Evolutionary conservation across 2,329 filamentous ascomycete species (phyloP), one percentile per base, ranked within the genome.

Genomic region (Colletotrichum noveboracense): DNA sequence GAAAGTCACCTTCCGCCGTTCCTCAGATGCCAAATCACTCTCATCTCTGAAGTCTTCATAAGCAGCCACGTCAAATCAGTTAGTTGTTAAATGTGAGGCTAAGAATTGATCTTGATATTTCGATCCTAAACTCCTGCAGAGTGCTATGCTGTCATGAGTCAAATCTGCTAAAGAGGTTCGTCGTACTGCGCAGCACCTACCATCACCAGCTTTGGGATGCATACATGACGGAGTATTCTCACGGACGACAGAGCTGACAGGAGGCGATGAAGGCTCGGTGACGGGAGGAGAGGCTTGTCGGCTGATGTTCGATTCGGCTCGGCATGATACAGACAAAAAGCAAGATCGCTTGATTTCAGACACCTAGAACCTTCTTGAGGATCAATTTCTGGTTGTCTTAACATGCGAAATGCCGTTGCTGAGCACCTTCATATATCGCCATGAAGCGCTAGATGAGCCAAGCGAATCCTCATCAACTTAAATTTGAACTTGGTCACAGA

Each of bases 371-470:
- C 43, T 12, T 48, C 6, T 3, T 21, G 9, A 3, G 10, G 5
- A 5, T 9, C 4, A 5, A 48, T 48, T 48, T 13, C 10, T 5
- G 43, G 43, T 4, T 12, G 43, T 0, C 43, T 48, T 48, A 2
- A 13, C 43, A 48, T 21, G 9, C 1, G 1, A 7, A 21, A 21
- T 48, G 18, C 43, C n/a, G 18, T 48, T 48, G 18, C 43, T 48
- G 3, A 18, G 18, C 5, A 5, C 0, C 18, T 48, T 48, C 0
- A 48, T n/a, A 4, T n/a, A 12, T 48, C 9, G 18, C 38, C 38
- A n/a, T 12, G 38, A 0, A 48, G 18, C 38, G 0, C 38, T 0
- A n/a, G 16, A 18, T 2, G 38, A n/a, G 10, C 8, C 38, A 48
- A 48, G 38, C 16, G 38, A 48, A 0, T 48, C 5, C 18, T 48